Percentiles rank a stretch among this genome's conserved stretches.
phyloP scores from a whole-genome alignment of 1,139 yeast species.

The Nakaseomyces nivariensis region DNA sequence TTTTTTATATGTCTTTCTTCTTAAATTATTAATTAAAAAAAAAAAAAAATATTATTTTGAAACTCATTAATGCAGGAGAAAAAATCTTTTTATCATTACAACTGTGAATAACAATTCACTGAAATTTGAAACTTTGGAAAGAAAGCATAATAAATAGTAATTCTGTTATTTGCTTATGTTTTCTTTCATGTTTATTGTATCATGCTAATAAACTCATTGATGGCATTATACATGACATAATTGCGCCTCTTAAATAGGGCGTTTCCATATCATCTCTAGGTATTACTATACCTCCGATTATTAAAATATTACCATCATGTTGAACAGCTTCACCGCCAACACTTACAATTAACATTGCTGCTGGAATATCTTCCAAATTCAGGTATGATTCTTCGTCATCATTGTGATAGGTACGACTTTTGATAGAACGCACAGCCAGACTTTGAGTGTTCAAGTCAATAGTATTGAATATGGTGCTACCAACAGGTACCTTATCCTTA shows the following conservation, averaged over 20 bases:
- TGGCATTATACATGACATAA: constrained; percentile 20
- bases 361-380: not conserved
- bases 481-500: constrained; percentile 5
- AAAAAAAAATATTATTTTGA: not conserved
- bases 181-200: not conserved
- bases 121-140: too few species aligned
- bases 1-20: too few species aligned
- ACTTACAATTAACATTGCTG: constrained; percentile 5
- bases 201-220: constrained; percentile 6
- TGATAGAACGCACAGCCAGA: constrained; percentile 8
- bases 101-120: not conserved
- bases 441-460: constrained; percentile 12
- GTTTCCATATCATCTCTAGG: constrained; percentile 9
- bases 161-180: not conserved
- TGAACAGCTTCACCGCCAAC: constrained; percentile 15
- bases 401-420: not conserved
- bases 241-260: constrained; percentile 19
- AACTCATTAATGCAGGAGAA: not conserved
- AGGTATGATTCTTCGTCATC: not conserved
- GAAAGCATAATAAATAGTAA: not conserved
- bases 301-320: constrained; percentile 16
- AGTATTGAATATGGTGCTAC: constrained; percentile 10
- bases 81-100: not conserved
- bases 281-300: constrained; percentile 19
- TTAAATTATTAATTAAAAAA: not conserved